These are phyloP conservation scores for Lentinula sp. DNA, from an alignment of 768 basidiomycete genomes.

Conservation along the genomic window DNA sequence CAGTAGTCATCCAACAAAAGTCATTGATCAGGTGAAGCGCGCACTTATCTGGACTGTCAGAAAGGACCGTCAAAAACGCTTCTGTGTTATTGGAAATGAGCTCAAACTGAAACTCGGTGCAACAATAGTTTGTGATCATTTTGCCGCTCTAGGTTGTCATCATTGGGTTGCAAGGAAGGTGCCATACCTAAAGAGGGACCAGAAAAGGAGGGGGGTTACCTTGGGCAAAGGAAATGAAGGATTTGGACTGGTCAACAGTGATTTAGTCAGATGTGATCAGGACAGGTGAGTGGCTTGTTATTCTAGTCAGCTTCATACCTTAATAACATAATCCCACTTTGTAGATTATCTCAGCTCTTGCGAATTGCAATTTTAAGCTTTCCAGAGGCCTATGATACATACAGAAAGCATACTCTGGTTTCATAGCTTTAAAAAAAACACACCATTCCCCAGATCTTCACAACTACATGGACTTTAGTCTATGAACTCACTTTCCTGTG, in stretches of 20 bases:
- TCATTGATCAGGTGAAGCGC: background rate
- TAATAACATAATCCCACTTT: too few species aligned
- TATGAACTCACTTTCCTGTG: too few species aligned
- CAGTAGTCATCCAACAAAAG: conserved; percentile 6
- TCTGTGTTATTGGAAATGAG: conserved; percentile 10
- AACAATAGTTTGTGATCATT: conserved; percentile 5
- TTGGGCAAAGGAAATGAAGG: conserved; percentile 8
- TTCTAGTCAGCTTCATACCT: too few species aligned
- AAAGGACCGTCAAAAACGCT: conserved; percentile 7
- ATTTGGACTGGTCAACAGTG: conserved; percentile 6
- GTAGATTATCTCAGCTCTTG: too few species aligned
- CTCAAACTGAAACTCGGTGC: conserved; percentile 8
- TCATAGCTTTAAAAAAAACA: too few species aligned
- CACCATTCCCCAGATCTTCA: too few species aligned
- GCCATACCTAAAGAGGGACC: conserved; percentile 5
- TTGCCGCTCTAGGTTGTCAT: conserved; percentile 7
- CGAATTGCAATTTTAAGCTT: too few species aligned
- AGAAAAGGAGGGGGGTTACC: conserved; percentile 8
- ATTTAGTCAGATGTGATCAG: conserved; percentile 9
- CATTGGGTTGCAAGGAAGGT: conserved; percentile 11
- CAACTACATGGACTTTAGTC: too few species aligned
- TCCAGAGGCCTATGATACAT: too few species aligned
- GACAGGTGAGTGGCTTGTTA: too few species aligned
- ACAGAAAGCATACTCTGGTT: too few species aligned
- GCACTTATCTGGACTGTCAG: background rate